Evolutionary conservation across 805 yeast species (phyloP), one percentile per base, ranked within the genome.

Genomic region (Candida maris): DNA sequence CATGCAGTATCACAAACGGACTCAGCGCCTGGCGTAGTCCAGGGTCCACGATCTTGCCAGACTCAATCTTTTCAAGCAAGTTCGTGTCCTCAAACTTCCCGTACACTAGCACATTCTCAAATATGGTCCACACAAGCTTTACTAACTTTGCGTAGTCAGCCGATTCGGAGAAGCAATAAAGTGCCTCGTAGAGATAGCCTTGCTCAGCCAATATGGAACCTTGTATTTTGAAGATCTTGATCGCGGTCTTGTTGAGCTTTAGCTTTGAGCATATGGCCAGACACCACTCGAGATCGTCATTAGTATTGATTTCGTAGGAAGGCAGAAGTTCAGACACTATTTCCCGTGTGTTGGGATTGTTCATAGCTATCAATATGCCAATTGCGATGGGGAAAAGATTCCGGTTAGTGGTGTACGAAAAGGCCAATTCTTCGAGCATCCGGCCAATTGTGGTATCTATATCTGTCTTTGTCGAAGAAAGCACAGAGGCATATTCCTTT

Each of bases 221-320:
- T 32, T 75, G 77, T 15, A 69, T 64, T 38, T 70, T 68, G 56
- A 73, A 80, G 3, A 84, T 63, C 21, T 69, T 64, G 39, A 69
- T 68, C 0, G 84, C 77, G 9, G 84, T 77, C 6, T 69, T 61
- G n/a, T 77, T 67, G 27, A 83, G 56, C 48, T 73, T 75, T 54
- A 83, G 65, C 47, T 79, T 71, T 9, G 88, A 84, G 62, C 91
- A 82, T 4, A 84, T 65, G 3, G 85, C 74, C 34, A 84, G 62
- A 30, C 81, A 73, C 91, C 91, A 84, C 56, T 84, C 93, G 42
- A 81, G 68, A 53, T 84, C 94, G 54, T 83, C 89, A 51, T 79
- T 81, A 6, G 80, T 79, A 36, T 70, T 62, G 50, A 78, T 79
- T 29, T 78, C 67, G 52, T 67, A 83, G 16, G 68, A 70, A 4